Conservation (phyloP, 169 alveolate species). For the Toxoplasma gondii region DNA sequence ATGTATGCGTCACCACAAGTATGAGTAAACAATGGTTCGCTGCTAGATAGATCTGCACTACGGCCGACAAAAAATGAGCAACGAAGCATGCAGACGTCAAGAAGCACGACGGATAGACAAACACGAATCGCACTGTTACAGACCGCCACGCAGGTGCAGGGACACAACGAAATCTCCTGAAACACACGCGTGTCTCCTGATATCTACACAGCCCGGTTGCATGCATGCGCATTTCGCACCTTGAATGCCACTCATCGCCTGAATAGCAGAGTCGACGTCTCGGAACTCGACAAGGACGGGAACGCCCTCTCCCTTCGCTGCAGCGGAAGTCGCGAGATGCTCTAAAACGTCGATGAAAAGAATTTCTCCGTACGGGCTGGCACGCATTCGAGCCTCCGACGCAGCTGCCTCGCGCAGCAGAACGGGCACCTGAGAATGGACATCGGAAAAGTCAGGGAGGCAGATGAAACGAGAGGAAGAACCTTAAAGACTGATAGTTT, state of each 20-base stretch:
- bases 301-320: constrained; percentile 38
- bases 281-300: constrained; percentile 38
- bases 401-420: constrained; percentile 17
- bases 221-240: not conserved
- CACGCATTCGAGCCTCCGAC: constrained; percentile 26
- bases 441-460: not conserved
- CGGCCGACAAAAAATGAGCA: too few species aligned
- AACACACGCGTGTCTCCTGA: too few species aligned
- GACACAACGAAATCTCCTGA: too few species aligned
- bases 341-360: not conserved
- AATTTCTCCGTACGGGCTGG: constrained; percentile 11
- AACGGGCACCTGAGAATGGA: not conserved
- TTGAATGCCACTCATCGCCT: constrained; percentile 34
- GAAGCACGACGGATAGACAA: too few species aligned
- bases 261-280: constrained; percentile 41
- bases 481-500: too few species aligned
- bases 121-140: too few species aligned
- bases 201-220: too few species aligned
- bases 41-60: too few species aligned
- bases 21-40: too few species aligned
- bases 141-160: too few species aligned
- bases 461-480: not conserved
- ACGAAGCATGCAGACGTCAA: too few species aligned
- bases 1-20: too few species aligned
- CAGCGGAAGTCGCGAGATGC: constrained; percentile 1